phyloP scores from a whole-genome alignment of 805 yeast species.

The Wickerhamiella vanderwaltii region DNA sequence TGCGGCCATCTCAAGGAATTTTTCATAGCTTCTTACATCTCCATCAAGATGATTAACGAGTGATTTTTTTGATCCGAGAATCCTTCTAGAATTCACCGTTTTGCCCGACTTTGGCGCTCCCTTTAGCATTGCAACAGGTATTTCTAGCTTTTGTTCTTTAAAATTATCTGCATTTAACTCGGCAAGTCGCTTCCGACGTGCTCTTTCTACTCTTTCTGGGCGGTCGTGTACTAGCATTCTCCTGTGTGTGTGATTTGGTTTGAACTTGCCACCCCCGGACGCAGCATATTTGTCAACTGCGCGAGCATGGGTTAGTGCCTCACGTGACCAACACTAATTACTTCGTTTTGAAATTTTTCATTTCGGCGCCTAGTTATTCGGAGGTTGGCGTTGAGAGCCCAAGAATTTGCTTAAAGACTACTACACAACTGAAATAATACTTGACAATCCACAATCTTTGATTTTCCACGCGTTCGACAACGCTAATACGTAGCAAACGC shows the following conservation, averaged over 20 bases:
- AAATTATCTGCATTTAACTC: conserved; percentile 21
- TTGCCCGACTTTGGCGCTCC: conserved; percentile 22
- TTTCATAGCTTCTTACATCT: conserved; percentile 27
- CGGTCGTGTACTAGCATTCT: conserved; percentile 1
- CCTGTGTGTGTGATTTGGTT: too few species aligned
- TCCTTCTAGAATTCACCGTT: conserved; percentile 27
- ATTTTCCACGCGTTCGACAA: too few species aligned
- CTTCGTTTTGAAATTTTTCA: neutral
- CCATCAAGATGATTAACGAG: conserved; percentile 32
- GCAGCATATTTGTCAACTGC: too few species aligned
- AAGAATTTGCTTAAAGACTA: too few species aligned
- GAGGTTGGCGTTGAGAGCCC: too few species aligned
- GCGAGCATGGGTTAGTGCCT: too few species aligned
- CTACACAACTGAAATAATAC: too few species aligned
- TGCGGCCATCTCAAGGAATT: conserved; percentile 25
- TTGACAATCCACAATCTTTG: too few species aligned
- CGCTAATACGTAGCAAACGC: too few species aligned
- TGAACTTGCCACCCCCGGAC: too few species aligned
- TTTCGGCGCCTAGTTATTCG: too few species aligned
- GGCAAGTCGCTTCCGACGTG: conserved; percentile 17
- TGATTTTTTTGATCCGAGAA: conserved; percentile 30
- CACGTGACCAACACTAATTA: conserved; percentile 2
- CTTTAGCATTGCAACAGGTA: conserved; percentile 20
- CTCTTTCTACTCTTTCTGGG: conserved; percentile 15
- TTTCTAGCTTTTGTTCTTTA: conserved; percentile 19